These are phyloP conservation scores for Lolium rigidum DNA, from an alignment of 176 grass and related monocot genomes.

Conservation along the genomic window DNA sequence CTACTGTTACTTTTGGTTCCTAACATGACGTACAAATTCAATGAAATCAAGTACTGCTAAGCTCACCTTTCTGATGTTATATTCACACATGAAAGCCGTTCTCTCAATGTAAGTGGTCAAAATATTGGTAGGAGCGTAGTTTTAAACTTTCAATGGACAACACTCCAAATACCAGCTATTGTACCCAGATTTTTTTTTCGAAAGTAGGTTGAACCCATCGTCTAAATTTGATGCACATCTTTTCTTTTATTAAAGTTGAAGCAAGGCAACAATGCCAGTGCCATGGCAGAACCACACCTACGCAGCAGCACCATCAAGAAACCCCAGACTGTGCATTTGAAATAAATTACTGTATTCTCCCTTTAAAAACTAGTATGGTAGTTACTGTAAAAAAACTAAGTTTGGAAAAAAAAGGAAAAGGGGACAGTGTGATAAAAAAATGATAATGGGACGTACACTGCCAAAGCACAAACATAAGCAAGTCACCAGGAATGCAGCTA, in stretches of 20 bases:
- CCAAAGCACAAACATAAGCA: not conserved
- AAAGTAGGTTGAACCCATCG: too few species aligned
- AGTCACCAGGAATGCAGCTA: conserved; percentile 26
- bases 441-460: not conserved
- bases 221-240: too few species aligned
- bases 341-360: not conserved
- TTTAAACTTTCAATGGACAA: not conserved
- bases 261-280: too few species aligned
- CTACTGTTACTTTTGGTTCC: not conserved
- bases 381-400: not conserved
- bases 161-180: too few species aligned
- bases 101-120: not conserved
- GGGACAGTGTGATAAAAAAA: not conserved
- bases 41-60: not conserved
- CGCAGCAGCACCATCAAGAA: too few species aligned
- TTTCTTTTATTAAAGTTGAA: too few species aligned
- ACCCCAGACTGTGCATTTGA: not conserved
- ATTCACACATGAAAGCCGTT: not conserved
- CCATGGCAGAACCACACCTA: too few species aligned
- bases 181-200: too few species aligned
- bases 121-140: not conserved
- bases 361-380: not conserved
- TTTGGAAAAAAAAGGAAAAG: not conserved
- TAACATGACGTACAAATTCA: not conserved
- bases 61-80: not conserved